phyloP scores from a whole-genome alignment of 2,329 filamentous ascomycete species.

The Westerdykella aurantiaca region DNA sequence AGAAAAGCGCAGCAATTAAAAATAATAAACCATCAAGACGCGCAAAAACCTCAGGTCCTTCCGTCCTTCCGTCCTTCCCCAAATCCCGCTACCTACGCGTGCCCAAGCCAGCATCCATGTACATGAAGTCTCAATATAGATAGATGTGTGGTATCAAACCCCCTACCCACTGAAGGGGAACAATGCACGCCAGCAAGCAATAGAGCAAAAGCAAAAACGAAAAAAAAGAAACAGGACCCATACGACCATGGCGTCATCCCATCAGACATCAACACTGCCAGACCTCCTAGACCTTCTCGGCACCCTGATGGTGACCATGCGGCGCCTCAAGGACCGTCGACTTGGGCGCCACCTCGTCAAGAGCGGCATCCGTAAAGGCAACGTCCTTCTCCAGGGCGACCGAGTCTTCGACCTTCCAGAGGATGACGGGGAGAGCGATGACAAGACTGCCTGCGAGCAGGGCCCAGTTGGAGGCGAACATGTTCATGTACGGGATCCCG shows the following conservation, averaged over 20 bases:
- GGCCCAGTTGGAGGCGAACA: slow-evolving; percentile 73
- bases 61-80: not conserved
- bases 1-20: no score
- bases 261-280: slow-evolving; percentile 1
- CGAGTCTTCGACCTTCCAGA: slow-evolving; percentile 74
- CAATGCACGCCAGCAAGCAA: no score
- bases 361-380: slow-evolving; percentile 76
- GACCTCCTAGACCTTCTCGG: slow-evolving; percentile 26
- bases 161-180: slow-evolving; percentile 9
- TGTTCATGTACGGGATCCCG: slow-evolving; percentile 57
- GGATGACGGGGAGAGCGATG: slow-evolving; percentile 72
- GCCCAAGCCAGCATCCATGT: not conserved
- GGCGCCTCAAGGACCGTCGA: slow-evolving; percentile 7
- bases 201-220: no score
- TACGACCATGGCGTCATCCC: not conserved
- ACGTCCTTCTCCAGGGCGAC: slow-evolving; percentile 76
- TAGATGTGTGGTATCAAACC: slow-evolving; percentile 1
- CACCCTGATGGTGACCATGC: slow-evolving; percentile 1
- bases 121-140: no score
- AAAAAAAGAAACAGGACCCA: not conserved
- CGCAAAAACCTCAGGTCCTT: no score
- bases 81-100: not conserved
- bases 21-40: no score
- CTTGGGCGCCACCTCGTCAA: slow-evolving; percentile 57
- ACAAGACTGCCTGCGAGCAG: slow-evolving; percentile 68